Evolutionary conservation across 805 yeast species (phyloP), one percentile per base, ranked within the genome.

Genomic region (Groenewaldozyma salmanticensis): DNA sequence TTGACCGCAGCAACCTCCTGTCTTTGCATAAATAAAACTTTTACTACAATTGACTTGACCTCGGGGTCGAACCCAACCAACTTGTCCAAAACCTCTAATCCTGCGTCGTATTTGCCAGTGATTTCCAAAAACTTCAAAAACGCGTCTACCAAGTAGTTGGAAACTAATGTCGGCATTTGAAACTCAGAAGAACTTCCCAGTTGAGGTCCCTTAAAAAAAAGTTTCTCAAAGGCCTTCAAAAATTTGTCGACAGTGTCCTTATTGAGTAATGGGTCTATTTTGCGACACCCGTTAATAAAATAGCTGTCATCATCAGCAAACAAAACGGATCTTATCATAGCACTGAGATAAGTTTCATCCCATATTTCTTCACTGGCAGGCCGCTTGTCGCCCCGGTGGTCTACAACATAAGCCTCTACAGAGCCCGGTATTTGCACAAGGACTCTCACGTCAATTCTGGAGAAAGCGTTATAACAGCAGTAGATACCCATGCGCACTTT

Each of bases 261-360:
- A 24, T 61, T 63, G 21, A 68, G 55, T 45, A 92, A 72, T 3
- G 96, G 96, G 52, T 86, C 81, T 42, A 85, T 68, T 44, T 81
- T 77, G 49, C 95, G 74, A 31, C 92, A 81, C 56, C 88, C 95
- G 6, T 87, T 94, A 42, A 92, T 71, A 53, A 66, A 81, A 53
- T 65, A 81, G 64, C 62, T 79, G 60, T 82, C 90, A 35, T 79
- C 86, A 39, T 86, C 95, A 39, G 83, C 86, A 48, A 75, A 84
- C 42, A 86, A 63, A 33, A 92, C 60, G 5, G 88, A 66, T 52
- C 98, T 72, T 19, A 86, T 77, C 47, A 87, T 71, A 2, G 87
- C 79, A 54, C 86, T 69, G 48, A 79, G 67, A 54, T 70, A 79
- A 1, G 85, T 74, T 47, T 67, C 71, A 18, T 45, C 50, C 71